Evolutionary conservation across 306 rosid species (phyloP).

Genomic region (Casuarina equisetifolia): DNA sequence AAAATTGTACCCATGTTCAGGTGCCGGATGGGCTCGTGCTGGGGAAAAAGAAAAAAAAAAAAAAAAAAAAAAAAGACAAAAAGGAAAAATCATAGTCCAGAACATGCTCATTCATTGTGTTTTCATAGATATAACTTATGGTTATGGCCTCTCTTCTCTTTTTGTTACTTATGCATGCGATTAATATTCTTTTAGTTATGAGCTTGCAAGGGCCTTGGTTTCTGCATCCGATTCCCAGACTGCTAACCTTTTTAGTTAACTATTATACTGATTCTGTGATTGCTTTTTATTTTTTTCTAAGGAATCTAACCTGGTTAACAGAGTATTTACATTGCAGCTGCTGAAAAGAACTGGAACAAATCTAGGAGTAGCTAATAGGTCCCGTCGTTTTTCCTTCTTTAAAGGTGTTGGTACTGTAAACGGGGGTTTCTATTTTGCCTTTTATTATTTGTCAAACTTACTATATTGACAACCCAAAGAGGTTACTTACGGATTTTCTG

Average conservation of each 20-base stretch:
- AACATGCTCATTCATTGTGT: constrained; percentile 62
- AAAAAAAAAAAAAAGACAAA: too few species aligned
- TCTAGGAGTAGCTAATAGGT: not conserved
- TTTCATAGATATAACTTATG: constrained; percentile 63
- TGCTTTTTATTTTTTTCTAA: not conserved
- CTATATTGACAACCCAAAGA: not conserved
- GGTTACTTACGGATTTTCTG: not conserved
- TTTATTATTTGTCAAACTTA: not conserved
- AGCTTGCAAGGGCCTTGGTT: constrained; percentile 35
- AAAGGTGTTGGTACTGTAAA: not conserved
- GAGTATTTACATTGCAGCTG: constrained; percentile 24
- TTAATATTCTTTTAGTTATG: constrained; percentile 45
- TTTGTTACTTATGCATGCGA: constrained; percentile 37
- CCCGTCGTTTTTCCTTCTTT: not conserved
- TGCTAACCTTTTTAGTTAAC: not conserved
- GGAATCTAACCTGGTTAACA: constrained; percentile 4
- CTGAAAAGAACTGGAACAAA: constrained; percentile 20
- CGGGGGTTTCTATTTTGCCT: too few species aligned
- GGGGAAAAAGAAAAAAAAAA: not conserved
- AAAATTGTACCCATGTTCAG: constrained; percentile 47
- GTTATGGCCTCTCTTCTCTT: constrained; percentile 32
- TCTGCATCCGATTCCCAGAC: not conserved
- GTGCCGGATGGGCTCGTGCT: constrained; percentile 36
- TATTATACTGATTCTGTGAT: not conserved
- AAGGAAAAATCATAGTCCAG: constrained; percentile 31